phyloP scores from a whole-genome alignment of 2,329 filamentous ascomycete genomes.

The Ophiostoma australiae region DNA sequence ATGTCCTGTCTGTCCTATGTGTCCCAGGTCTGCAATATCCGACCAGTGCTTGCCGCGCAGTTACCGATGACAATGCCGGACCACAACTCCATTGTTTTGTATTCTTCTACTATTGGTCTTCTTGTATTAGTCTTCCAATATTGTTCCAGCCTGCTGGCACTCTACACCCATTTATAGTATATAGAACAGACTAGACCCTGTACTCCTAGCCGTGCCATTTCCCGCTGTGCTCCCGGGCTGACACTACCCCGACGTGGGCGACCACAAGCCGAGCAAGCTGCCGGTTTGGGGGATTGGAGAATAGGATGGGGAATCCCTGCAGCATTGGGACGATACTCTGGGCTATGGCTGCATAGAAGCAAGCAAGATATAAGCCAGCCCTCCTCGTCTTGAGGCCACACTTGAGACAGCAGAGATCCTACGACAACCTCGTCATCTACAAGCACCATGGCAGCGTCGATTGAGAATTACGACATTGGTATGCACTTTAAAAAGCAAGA shows the following conservation, averaged over 20 bases:
- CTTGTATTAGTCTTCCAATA: no score
- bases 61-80: constrained; percentile 3
- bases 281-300: background rate
- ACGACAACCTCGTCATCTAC: no score
- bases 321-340: no score
- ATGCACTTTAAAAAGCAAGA: background rate
- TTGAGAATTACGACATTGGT: constrained; percentile 20
- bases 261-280: background rate
- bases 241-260: background rate
- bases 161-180: no score
- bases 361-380: background rate
- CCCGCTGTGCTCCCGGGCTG: background rate
- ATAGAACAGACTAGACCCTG: background rate
- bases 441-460: background rate
- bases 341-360: background rate
- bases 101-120: no score
- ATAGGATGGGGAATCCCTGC: background rate
- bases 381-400: background rate
- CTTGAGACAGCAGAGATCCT: background rate
- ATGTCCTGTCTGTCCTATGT: no score
- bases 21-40: background rate
- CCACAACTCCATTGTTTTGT: background rate
- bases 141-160: no score
- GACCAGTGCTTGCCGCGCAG: background rate
- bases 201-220: background rate